These are phyloP conservation scores for Claviceps capensis DNA, from an alignment of 2,329 filamentous ascomycete species.

Conservation along the genomic window DNA sequence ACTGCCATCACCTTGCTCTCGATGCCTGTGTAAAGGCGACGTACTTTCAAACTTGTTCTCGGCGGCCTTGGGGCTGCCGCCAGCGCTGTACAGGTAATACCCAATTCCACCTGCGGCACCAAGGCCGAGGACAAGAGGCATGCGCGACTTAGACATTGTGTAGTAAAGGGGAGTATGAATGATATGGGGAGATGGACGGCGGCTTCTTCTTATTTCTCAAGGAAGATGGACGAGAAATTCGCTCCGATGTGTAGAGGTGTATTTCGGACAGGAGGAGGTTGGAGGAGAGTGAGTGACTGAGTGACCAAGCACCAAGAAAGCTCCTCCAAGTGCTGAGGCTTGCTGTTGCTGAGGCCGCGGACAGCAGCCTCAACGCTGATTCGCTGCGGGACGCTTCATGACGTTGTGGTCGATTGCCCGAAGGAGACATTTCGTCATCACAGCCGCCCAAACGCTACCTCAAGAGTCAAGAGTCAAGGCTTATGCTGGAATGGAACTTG, in stretches of 20 bases:
- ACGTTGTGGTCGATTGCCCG: background rate
- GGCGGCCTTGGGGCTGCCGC: constrained; percentile 69
- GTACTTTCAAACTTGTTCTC: constrained; percentile 75
- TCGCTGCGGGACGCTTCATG: background rate
- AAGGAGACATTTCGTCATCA: background rate
- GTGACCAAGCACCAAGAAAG: no score
- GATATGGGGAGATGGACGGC: background rate
- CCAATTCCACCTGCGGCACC: constrained; percentile 55
- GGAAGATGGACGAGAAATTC: no score
- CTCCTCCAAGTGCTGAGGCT: background rate
- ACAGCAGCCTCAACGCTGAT: background rate
- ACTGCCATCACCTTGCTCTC: background rate
- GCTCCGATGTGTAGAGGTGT: no score
- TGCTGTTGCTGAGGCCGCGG: background rate
- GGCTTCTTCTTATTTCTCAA: background rate
- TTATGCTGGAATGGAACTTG: background rate
- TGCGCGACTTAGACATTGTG: constrained; percentile 33
- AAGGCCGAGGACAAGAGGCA: constrained; percentile 41
- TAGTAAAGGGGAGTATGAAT: constrained; percentile 1
- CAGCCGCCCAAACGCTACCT: background rate
- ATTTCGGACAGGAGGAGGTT: no score
- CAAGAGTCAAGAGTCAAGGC: background rate
- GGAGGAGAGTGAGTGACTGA: no score
- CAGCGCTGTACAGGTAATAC: constrained; percentile 86
- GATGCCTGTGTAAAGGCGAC: background rate